phyloP scores from a whole-genome alignment of 345 rosid genomes.

The Melaleuca quinquenervia region DNA sequence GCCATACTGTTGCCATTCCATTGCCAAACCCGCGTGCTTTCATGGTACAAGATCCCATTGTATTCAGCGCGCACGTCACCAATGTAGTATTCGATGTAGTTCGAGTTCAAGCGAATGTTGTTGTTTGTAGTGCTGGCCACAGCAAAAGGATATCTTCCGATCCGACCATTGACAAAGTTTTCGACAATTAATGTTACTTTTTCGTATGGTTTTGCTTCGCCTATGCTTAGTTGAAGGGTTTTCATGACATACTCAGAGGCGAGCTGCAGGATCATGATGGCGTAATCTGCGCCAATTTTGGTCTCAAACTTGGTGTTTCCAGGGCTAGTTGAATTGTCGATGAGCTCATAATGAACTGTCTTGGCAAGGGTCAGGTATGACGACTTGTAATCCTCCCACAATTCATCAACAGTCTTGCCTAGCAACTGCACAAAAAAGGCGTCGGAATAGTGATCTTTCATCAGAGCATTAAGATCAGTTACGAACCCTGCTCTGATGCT shows the following conservation, averaged over 20 bases:
- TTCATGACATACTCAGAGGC: neutral
- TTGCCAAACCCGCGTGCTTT: neutral
- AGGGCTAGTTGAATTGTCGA: neutral
- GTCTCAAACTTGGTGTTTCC: neutral
- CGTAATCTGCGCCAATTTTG: neutral
- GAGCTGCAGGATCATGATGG: neutral
- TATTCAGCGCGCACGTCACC: neutral
- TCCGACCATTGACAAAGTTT: neutral
- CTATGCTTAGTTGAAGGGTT: neutral
- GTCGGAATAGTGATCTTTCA: neutral
- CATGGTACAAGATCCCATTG: neutral
- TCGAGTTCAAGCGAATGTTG: neutral
- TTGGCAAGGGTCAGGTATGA: neutral
- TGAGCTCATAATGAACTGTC: neutral
- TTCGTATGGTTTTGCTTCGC: neutral
- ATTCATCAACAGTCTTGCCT: neutral
- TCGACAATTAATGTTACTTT: neutral
- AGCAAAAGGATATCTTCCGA: neutral
- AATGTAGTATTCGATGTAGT: neutral
- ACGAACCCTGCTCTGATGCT: neutral
- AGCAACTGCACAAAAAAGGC: neutral
- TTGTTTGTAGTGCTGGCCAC: neutral
- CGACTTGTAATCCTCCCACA: neutral
- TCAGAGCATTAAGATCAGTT: neutral
- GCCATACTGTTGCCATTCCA: conserved; percentile 2